Base-by-base conservation (phyloP, 2,329 filamentous ascomycete genomes). In the Zymoseptoria passerinii region DNA sequence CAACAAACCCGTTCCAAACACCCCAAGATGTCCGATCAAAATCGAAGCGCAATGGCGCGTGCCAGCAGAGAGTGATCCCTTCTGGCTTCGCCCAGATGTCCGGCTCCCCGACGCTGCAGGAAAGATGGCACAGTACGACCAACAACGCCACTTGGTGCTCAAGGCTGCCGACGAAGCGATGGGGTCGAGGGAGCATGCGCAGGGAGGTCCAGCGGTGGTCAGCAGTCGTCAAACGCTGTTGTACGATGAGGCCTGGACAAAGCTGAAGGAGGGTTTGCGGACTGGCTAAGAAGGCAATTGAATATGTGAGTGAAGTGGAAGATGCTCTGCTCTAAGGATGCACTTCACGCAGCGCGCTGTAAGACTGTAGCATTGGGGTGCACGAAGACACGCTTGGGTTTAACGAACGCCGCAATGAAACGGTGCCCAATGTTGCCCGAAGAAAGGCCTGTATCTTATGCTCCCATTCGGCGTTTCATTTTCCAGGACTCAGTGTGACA, bases 161-260 rank as follows among this genome's bases (percentile, higher is more conserved):
- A 23, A 27, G 6, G 49, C 10, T 7, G 52, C 57, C 19, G 20
- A 54, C 6, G n/a, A 55, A 52, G 35, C 35, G 16, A 44, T 44
- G 16, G 2, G 35, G 13, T 44, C 16, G 16, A 27, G 48, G 16
- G 49, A 23, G 20, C 8, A 27, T 16, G 28, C 28, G 9, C 10
- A 28, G 13, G 35, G 5, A 28, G 18, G 4, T 10, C 10, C 48
- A 23, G 35, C 52, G 3, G 10, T 19, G 16, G 2, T 19, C 16
- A 28, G 53, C 28, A 50, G 49, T 48, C 16, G 18, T 8, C 52
- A 54, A 27, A 16, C 35, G 4, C 7, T n/a, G 13, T 7, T 44
- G 35, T 61, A 50, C 57, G 57, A 57, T 28, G 57, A 55, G 19
- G 58, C 59, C 8, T 61, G 59, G 59, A 51, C 44, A 27, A 52